These are phyloP conservation scores for Rhodotorula kratochvilovae DNA, from an alignment of 768 basidiomycete genomes.

Conservation along the genomic window DNA sequence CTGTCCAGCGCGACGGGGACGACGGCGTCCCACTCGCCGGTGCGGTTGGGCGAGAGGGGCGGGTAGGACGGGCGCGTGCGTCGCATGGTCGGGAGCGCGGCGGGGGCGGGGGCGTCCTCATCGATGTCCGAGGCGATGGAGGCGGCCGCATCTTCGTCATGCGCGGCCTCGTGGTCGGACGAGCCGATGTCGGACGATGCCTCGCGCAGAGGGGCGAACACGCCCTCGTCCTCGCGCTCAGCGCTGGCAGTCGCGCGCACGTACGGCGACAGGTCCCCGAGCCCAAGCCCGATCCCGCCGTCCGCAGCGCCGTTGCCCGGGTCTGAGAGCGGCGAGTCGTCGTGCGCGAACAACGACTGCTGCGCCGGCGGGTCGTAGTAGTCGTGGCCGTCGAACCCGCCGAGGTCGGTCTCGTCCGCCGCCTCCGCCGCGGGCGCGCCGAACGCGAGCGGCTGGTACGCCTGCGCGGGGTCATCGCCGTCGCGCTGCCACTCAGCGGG, in stretches of 20 bases:
- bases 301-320: background rate
- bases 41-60: conserved; percentile 18
- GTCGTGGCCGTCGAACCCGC: background rate
- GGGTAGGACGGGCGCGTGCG: conserved; percentile 9
- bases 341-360: too few species aligned
- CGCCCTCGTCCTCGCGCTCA: background rate
- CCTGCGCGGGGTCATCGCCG: background rate
- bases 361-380: background rate
- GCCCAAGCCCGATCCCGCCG: background rate
- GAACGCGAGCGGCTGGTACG: background rate
- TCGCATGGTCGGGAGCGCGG: background rate
- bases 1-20: conserved; percentile 1
- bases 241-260: background rate
- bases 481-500: background rate
- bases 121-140: background rate
- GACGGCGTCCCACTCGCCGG: conserved; percentile 13
- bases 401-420: background rate
- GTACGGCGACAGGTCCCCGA: background rate
- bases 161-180: background rate
- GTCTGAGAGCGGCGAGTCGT: background rate
- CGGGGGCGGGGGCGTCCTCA: background rate
- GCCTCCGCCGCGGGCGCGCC: background rate
- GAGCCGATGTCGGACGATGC: background rate
- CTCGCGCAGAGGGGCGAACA: background rate
- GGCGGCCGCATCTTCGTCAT: too few species aligned